These are phyloP conservation scores for Hygrophila difformis DNA, from an alignment of 257 asterid genomes.

Conservation along the genomic window DNA sequence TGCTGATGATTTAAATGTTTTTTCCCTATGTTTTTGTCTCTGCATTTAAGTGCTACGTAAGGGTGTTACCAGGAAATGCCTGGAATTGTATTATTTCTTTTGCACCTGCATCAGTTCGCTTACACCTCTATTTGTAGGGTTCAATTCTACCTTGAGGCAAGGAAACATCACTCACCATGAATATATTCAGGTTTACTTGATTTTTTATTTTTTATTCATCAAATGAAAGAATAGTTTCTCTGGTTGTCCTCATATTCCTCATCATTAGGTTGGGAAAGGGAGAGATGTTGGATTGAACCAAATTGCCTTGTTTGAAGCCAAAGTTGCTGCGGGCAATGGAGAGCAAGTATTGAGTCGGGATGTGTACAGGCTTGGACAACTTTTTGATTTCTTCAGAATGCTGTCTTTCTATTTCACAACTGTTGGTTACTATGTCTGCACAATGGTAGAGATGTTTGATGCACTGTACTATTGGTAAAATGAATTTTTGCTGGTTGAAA, in stretches of 20 bases:
- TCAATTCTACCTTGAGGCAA: slow-evolving; percentile 95
- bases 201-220: too few species aligned
- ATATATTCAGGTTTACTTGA: slow-evolving; percentile 51
- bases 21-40: too few species aligned
- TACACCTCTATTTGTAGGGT: slow-evolving; percentile 42
- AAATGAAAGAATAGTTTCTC: slow-evolving; percentile 5
- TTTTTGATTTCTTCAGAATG: slow-evolving; percentile 94
- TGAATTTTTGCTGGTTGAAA: background rate
- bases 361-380: slow-evolving; percentile 93
- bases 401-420: slow-evolving; percentile 90
- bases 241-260: slow-evolving; percentile 14
- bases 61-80: background rate
- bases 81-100: too few species aligned
- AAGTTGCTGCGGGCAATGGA: slow-evolving; percentile 99
- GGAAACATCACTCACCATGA: slow-evolving; percentile 98
- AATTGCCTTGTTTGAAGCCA: slow-evolving; percentile 95
- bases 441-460: slow-evolving; percentile 57
- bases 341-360: slow-evolving; percentile 99
- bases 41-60: background rate
- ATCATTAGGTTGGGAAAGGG: slow-evolving; percentile 93
- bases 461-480: slow-evolving; percentile 8
- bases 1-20: too few species aligned
- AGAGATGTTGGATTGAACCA: slow-evolving; percentile 99
- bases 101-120: background rate
- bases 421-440: slow-evolving; percentile 94